Percentiles rank a stretch among this genome's conserved stretches.
Evolutionary conservation across 179 eudicot species (phyloP).

Genomic region (Gypsophila paniculata): DNA sequence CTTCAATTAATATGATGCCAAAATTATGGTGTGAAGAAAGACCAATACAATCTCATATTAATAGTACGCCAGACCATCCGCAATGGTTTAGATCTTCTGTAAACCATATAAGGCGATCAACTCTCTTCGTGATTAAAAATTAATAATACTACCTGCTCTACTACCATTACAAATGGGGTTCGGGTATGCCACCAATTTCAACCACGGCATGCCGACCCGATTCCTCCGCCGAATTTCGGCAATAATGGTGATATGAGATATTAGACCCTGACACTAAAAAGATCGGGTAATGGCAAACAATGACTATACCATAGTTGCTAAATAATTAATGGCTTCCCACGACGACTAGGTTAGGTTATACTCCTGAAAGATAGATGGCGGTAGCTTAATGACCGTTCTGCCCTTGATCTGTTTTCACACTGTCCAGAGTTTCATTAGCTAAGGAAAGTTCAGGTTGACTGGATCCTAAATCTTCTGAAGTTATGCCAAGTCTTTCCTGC

Average conservation of each 20-base stretch:
- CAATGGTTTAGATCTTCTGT: slow-evolving; percentile 19
- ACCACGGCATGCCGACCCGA: neutral
- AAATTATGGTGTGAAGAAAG: neutral
- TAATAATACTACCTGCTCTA: slow-evolving; percentile 18
- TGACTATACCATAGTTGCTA: slow-evolving; percentile 10
- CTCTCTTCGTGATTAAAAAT: slow-evolving; percentile 6
- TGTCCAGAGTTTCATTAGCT: slow-evolving; percentile 35
- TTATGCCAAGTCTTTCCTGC: slow-evolving; percentile 84
- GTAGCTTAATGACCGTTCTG: slow-evolving; percentile 32
- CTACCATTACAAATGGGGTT: slow-evolving; percentile 21
- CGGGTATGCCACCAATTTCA: slow-evolving; percentile 20
- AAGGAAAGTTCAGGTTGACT: slow-evolving; percentile 36
- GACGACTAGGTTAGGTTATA: slow-evolving; percentile 43
- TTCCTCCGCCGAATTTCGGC: slow-evolving; percentile 23
- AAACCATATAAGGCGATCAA: slow-evolving; percentile 19
- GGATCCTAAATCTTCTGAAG: slow-evolving; percentile 45
- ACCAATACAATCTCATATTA: neutral
- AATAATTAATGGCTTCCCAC: slow-evolving; percentile 25
- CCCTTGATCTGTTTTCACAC: slow-evolving; percentile 33
- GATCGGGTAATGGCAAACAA: slow-evolving; percentile 27
- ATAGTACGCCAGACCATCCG: slow-evolving; percentile 10
- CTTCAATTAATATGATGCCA: neutral
- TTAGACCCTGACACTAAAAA: slow-evolving; percentile 25
- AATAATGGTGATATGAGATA: slow-evolving; percentile 7
- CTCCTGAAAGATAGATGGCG: slow-evolving; percentile 27